Base-by-base conservation (phyloP, 768 basidiomycete genomes). In the Kwoniella europaea region DNA sequence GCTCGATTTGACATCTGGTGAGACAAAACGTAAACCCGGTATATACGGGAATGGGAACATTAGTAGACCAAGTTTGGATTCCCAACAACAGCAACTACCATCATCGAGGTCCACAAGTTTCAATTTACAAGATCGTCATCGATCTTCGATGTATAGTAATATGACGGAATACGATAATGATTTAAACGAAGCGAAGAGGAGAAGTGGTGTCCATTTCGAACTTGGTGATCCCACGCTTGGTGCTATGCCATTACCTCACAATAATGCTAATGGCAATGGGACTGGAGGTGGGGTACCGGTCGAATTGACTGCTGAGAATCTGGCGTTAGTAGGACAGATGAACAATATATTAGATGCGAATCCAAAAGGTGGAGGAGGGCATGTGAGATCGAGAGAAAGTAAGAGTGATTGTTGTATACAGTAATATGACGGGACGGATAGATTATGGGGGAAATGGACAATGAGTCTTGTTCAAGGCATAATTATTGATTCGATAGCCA, bases 331-430 rank as follows among this genome's bases (percentile, higher is more conserved):
- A 52, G 59, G 35, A 12, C 22, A 43, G 35, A 44, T 55, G 27
- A 53, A 27, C 22, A 20, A 41, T 13, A 55, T n/a, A 54, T n/a
- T 15, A 52, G 18, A 24, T 27, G 12, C 13, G 29, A n/a, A 29
- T 15, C 24, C 24, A 24, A 24, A 24, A 24, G 24, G 24, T 24
- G 24, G 35, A 35, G 56, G 24, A 27, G 59, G 59, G 24, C 55
- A 72, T 65, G 54, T 13, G 10, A 63, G 22, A 42, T 46, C 44
- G 24, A 74, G 61, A 58, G 73, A 76, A 44, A 72, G 71, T 57
- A 74, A 71, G 63, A 70, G 71, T 55, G 75, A 76, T 58, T 76
- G 75, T 63, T 62, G 63, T 42, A 56, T 71, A 58, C 58, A 61
- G 59, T 71, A 41, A 62, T 10, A 42, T 10, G 10, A 54, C 13